Evolutionary conservation across 768 basidiomycete species (phyloP).

Genomic region (Leccinellum luteum): DNA sequence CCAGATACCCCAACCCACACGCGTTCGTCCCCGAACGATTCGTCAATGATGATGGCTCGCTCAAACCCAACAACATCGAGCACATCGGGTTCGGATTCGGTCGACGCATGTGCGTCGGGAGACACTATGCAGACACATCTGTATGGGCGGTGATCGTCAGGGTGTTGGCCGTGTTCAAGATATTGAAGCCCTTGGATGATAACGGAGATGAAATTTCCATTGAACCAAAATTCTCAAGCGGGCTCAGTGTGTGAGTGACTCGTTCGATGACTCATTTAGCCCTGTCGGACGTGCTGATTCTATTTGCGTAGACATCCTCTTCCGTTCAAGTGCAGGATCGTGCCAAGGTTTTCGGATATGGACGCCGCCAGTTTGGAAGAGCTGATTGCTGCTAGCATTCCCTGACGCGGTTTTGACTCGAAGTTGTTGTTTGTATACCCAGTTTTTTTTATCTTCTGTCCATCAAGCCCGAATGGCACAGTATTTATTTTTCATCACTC

Average conservation of each 20-base stretch:
- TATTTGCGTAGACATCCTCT: background rate
- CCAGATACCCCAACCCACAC: background rate
- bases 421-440: no score
- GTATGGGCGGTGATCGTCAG: background rate
- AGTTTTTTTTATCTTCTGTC: no score
- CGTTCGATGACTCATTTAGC: no score
- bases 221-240: background rate
- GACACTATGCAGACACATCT: background rate
- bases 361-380: background rate
- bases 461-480: no score
- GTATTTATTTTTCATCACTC: no score
- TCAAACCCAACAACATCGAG: background rate
- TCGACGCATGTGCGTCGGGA: background rate
- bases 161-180: background rate
- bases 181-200: background rate
- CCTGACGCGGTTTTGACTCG: background rate
- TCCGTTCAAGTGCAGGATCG: constrained; percentile 1
- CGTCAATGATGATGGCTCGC: background rate
- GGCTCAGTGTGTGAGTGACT: background rate
- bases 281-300: no score
- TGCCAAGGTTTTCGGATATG: constrained; percentile 1
- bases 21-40: background rate
- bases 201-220: background rate
- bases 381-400: background rate
- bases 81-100: background rate